Base-by-base conservation (phyloP, 176 grass and related monocot genomes). In the Calamus simplicifolius region DNA sequence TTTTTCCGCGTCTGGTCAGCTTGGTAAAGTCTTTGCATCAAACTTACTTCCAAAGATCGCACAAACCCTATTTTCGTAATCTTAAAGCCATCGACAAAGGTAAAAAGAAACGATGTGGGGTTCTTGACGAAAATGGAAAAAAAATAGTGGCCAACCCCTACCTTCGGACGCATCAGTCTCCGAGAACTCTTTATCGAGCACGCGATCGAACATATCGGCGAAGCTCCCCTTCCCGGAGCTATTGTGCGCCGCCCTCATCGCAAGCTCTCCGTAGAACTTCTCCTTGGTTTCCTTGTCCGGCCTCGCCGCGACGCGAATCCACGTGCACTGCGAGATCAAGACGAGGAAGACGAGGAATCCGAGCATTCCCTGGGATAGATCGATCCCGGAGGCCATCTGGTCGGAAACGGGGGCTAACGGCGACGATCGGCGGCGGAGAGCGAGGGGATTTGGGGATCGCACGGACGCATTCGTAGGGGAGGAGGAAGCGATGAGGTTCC, bases 171-270 rank as follows among this genome's bases (percentile, higher is more conserved):
- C 64, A 72, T 98, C 93, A 61, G 80, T 89, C 8, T 97, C 92
- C 27, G 92, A 82, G 81, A 98, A 98, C 76, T 98, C 94, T 88
- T 89, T 98, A 59, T 98, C 85, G 56, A 98, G 94, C 67, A 93
- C 88, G 74, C 88, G 85, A 64, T 81, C 94, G 76, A 98, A 98
- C 59, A 98, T 98, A 8, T 85, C 94, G 50, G 94, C 94, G 75
- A 98, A 88, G 81, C 94, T 98, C 54, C 69, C 88, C 4, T 88
- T 88, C 48, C 75, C 87, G 35, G 88, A 13, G 67, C 61, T 70
- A 73, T 77, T 98, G 49, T 19, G 73, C 3, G 82, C 73, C 27
- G 81, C 60, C 68, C 80, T 80, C 79, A 69, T 70, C 16, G 85
- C 75, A 38, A 98, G 87, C 6, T 49, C 69, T 13, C 94, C 88